These are phyloP conservation scores for Tricholoma flavovirens DNA, from an alignment of 768 basidiomycete species.

Conservation along the genomic window DNA sequence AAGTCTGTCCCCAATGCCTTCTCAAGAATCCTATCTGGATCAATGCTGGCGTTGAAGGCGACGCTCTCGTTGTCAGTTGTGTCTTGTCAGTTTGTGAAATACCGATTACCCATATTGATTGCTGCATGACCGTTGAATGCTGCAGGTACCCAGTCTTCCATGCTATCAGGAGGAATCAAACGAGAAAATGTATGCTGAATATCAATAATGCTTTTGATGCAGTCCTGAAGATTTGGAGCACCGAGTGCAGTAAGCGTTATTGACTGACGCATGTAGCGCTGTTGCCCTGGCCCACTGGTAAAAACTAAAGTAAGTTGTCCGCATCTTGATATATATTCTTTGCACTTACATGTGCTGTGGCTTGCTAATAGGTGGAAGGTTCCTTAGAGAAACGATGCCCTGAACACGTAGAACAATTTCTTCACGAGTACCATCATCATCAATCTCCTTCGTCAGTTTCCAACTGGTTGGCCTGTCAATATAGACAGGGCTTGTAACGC, in stretches of 20 bases:
- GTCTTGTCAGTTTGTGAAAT: neutral
- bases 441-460: neutral
- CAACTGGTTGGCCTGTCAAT: too few species aligned
- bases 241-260: neutral
- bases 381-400: neutral
- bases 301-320: neutral
- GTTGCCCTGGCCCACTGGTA: neutral
- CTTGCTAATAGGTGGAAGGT: neutral
- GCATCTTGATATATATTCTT: too few species aligned
- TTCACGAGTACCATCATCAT: neutral
- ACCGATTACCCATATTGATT: neutral
- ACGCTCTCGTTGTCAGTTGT: too few species aligned
- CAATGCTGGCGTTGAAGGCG: too few species aligned
- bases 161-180: neutral
- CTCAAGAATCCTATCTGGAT: too few species aligned
- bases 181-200: neutral
- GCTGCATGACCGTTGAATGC: neutral
- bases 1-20: too few species aligned
- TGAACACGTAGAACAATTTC: neutral
- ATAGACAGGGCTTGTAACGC: too few species aligned
- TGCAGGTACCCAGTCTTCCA: neutral
- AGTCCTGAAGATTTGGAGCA: neutral
- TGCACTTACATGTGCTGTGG: neutral
- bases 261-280: neutral
- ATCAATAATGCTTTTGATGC: neutral